Evolutionary conservation across 768 basidiomycete genomes (phyloP).

Genomic region (Cyclocybe cylindracea): DNA sequence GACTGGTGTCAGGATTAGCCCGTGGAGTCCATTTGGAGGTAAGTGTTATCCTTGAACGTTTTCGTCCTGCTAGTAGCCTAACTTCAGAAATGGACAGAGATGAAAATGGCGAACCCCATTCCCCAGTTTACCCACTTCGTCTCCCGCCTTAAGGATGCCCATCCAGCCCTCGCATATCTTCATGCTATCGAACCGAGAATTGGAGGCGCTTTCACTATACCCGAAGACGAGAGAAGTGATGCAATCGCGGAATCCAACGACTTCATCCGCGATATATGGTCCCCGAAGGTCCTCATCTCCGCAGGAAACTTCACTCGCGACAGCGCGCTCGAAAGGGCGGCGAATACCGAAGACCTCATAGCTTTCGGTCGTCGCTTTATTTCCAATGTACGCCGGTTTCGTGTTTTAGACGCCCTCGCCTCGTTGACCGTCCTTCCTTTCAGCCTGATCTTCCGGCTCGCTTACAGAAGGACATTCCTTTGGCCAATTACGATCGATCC

Average conservation of each 20-base stretch:
- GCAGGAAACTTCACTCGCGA: conserved; percentile 47
- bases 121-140: conserved; percentile 57
- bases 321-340: conserved; percentile 35
- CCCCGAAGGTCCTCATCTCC: conserved; percentile 36
- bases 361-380: conserved; percentile 32
- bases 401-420: neutral
- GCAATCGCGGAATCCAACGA: conserved; percentile 33
- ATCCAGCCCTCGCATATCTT: conserved; percentile 52
- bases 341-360: conserved; percentile 31
- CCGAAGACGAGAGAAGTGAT: conserved; percentile 7
- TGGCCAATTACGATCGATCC: conserved; percentile 30
- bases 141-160: conserved; percentile 31
- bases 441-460: conserved; percentile 46
- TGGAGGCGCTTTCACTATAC: conserved; percentile 2
- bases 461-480: conserved; percentile 29
- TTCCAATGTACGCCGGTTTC: conserved; percentile 29
- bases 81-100: conserved; percentile 27
- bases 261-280: conserved; percentile 49
- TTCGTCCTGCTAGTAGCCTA: conserved; percentile 5
- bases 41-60: neutral
- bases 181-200: conserved; percentile 47
- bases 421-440: neutral
- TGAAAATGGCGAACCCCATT: conserved; percentile 55
- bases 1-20: conserved; percentile 59
- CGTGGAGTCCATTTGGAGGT: conserved; percentile 50